These are phyloP conservation scores for Cylindrodendrum hubeiense DNA, from an alignment of 2,329 filamentous ascomycete genomes.

Conservation along the genomic window DNA sequence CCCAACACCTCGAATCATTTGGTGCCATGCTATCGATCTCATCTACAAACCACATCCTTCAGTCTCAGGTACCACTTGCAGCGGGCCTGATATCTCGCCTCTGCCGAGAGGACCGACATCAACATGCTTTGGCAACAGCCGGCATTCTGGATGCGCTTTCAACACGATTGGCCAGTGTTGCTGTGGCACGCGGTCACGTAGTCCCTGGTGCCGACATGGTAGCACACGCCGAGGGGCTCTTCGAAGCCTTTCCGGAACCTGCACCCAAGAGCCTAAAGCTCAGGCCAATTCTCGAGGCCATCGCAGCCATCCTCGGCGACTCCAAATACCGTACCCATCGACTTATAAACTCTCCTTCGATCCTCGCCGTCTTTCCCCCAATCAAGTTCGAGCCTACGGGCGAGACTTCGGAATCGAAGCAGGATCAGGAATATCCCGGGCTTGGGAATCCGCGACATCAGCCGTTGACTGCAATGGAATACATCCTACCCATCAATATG, in stretches of 20 bases:
- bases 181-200: slow-evolving; percentile 76
- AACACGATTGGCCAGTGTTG: slow-evolving; percentile 77
- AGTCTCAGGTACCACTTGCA: slow-evolving; percentile 73
- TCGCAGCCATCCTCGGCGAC: slow-evolving; percentile 80
- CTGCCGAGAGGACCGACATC: slow-evolving; percentile 79
- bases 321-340: slow-evolving; percentile 84
- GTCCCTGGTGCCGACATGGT: slow-evolving; percentile 71
- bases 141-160: slow-evolving; percentile 85
- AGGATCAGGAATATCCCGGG: slow-evolving; percentile 65
- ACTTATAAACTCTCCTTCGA: slow-evolving; percentile 75
- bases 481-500: slow-evolving; percentile 67
- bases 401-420: slow-evolving; percentile 64
- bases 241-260: slow-evolving; percentile 70
- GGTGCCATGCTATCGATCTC: slow-evolving; percentile 73
- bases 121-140: slow-evolving; percentile 76
- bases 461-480: slow-evolving; percentile 63
- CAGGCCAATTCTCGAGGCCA: slow-evolving; percentile 79
- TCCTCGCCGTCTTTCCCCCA: slow-evolving; percentile 76
- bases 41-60: slow-evolving; percentile 62
- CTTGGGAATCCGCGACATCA: slow-evolving; percentile 59
- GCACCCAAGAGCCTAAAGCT: slow-evolving; percentile 71
- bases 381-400: slow-evolving; percentile 64
- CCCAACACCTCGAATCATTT: slow-evolving; percentile 71
- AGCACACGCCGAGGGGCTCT: slow-evolving; percentile 65
- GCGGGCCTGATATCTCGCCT: slow-evolving; percentile 67